Conservation (phyloP, 345 rosid species). For the Capsella bursapastoris region DNA sequence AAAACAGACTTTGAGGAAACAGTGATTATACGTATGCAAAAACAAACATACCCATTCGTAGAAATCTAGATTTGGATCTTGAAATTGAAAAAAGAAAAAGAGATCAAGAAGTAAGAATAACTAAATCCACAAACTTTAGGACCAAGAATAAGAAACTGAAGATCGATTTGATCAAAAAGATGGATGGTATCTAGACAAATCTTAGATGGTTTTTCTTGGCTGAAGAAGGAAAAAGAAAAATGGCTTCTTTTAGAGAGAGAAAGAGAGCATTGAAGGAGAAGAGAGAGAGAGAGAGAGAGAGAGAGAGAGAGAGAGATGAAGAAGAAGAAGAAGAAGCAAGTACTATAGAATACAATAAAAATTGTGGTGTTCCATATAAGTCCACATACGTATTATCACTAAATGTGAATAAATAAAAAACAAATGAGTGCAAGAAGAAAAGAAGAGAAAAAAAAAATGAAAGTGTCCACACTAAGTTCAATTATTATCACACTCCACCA, state of each 20-base stretch:
- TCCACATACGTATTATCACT: conserved; percentile 46
- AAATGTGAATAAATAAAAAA: conserved; percentile 31
- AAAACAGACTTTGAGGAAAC: neutral
- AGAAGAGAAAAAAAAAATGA: neutral
- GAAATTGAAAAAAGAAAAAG: neutral
- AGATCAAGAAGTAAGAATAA: neutral
- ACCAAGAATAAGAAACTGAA: conserved; percentile 13
- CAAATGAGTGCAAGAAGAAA: conserved; percentile 38
- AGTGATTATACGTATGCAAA: conserved; percentile 2
- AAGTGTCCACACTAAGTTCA: conserved; percentile 47
- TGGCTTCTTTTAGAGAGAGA: conserved; percentile 46
- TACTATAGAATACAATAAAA: conserved; percentile 25
- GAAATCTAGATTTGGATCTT: conserved; percentile 40
- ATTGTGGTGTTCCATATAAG: conserved; percentile 41
- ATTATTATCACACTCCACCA: conserved; percentile 49
- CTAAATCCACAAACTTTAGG: conserved; percentile 1
- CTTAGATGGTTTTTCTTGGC: conserved; percentile 34
- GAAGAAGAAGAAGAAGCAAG: conserved; percentile 25
- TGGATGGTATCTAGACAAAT: conserved; percentile 12
- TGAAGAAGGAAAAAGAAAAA: conserved; percentile 26
- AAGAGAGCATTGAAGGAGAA: conserved; percentile 28
- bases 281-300: conserved; percentile 33
- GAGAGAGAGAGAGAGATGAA: conserved; percentile 23
- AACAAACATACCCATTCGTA: conserved; percentile 24
- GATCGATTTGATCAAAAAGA: conserved; percentile 5